phyloP scores from a whole-genome alignment of 768 basidiomycete species.

The Rhizopogon salebrosus region DNA sequence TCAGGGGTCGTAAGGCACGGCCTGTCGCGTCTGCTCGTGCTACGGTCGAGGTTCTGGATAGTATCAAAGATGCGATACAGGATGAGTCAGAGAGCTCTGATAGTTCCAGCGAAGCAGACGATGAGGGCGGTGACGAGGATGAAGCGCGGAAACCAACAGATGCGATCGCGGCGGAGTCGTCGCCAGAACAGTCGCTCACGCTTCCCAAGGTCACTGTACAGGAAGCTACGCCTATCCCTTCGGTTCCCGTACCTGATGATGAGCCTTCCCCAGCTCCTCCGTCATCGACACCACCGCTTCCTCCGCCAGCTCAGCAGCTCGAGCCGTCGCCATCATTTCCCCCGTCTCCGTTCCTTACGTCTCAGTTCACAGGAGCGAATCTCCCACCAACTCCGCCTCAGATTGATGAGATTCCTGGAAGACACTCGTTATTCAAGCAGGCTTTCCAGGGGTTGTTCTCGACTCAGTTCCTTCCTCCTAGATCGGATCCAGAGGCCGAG shows the following conservation, averaged over 20 bases:
- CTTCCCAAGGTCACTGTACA: constrained; percentile 15
- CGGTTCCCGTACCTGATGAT: constrained; percentile 23
- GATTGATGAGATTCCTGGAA: constrained; percentile 43
- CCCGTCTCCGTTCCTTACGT: constrained; percentile 50
- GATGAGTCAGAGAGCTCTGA: constrained; percentile 75
- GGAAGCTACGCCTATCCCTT: constrained; percentile 2
- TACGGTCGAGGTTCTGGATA: constrained; percentile 83
- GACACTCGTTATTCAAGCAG: constrained; percentile 76
- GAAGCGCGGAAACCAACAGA: constrained; percentile 31
- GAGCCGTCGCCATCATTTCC: constrained; percentile 30
- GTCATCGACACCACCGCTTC: constrained; percentile 19
- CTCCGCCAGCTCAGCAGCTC: constrained; percentile 18
- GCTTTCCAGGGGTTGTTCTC: constrained; percentile 63
- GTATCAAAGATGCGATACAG: constrained; percentile 88
- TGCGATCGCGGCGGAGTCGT: constrained; percentile 20
- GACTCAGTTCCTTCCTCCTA: constrained; percentile 43
- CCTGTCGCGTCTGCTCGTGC: constrained; percentile 88
- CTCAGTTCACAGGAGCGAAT: constrained; percentile 32
- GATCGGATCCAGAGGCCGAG: constrained; percentile 56
- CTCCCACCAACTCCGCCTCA: constrained; percentile 41
- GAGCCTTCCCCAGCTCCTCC: constrained; percentile 4
- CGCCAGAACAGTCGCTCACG: constrained; percentile 29
- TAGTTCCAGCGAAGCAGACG: constrained; percentile 59
- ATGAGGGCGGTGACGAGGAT: constrained; percentile 60
- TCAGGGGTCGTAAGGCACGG: constrained; percentile 80